These are phyloP conservation scores for Vaccinium myrtillus DNA, from an alignment of 148 eudicot species.

Conservation along the genomic window DNA sequence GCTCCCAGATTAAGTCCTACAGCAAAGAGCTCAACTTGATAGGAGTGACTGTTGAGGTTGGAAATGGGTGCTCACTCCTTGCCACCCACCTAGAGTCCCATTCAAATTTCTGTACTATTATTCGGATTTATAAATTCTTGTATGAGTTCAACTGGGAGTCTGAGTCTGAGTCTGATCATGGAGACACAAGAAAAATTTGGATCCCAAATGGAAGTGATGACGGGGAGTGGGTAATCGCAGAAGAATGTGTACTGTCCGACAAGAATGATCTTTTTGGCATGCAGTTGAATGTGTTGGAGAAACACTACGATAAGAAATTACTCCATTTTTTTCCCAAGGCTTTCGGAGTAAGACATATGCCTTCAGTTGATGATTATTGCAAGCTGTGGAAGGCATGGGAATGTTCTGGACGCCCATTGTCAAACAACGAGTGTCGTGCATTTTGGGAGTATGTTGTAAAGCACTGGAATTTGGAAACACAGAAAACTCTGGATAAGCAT, in stretches of 20 bases:
- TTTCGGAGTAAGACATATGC: conserved; percentile 35
- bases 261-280: conserved; percentile 39
- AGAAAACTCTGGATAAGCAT: conserved; percentile 16
- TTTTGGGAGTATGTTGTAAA: conserved; percentile 49
- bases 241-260: conserved; percentile 57
- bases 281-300: conserved; percentile 42
- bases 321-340: conserved; percentile 41
- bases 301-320: conserved; percentile 30
- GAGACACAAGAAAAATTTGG: conserved; percentile 33
- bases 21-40: conserved; percentile 40
- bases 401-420: conserved; percentile 24
- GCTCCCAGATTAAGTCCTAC: conserved; percentile 32
- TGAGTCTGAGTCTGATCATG: too few relatives aligned
- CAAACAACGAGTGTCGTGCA: conserved; percentile 38
- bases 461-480: conserved; percentile 25
- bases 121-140: conserved; percentile 44
- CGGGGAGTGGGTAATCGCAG: conserved; percentile 48
- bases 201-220: conserved; percentile 38
- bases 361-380: conserved; percentile 51
- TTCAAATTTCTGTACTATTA: conserved; percentile 31
- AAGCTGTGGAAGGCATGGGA: conserved; percentile 74
- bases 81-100: conserved; percentile 36
- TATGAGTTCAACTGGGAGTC: conserved; percentile 36
- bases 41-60: conserved; percentile 39
- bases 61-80: conserved; percentile 34